Conservation (phyloP, 371 early-diverging fungal species). For the Entomophthora muscae region DNA sequence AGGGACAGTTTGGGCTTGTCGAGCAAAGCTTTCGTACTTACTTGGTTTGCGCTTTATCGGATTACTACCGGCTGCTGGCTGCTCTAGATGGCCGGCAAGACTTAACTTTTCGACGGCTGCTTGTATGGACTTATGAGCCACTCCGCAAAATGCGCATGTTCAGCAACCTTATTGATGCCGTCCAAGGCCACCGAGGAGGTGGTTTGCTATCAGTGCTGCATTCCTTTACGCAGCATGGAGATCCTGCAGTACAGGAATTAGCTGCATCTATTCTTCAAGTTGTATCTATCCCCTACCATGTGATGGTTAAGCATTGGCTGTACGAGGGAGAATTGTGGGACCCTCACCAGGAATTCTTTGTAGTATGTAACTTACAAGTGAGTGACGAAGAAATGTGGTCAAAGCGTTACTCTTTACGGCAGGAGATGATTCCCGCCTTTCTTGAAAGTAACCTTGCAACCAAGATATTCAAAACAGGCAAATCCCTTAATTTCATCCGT, state of each 20-base stretch:
- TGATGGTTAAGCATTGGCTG: constrained; percentile 83
- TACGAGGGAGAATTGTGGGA: constrained; percentile 88
- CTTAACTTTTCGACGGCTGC: constrained; percentile 60
- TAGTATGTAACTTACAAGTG: constrained; percentile 28
- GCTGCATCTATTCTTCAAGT: constrained; percentile 13
- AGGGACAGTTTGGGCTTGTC: background rate
- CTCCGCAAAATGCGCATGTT: constrained; percentile 51
- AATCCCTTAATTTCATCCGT: constrained; percentile 82
- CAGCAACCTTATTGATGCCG: constrained; percentile 37
- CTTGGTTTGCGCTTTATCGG: constrained; percentile 52
- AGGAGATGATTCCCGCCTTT: constrained; percentile 73
- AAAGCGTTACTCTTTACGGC: constrained; percentile 44
- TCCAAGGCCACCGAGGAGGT: constrained; percentile 55
- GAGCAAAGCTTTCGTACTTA: constrained; percentile 59
- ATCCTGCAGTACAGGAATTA: constrained; percentile 65
- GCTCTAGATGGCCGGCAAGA: constrained; percentile 59
- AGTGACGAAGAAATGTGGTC: constrained; percentile 64
- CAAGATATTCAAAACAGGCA: constrained; percentile 86
- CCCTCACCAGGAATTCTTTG: constrained; percentile 87
- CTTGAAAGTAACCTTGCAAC: constrained; percentile 52
- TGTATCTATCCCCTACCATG: constrained; percentile 72
- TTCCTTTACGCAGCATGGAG: constrained; percentile 72
- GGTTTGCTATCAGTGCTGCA: constrained; percentile 61
- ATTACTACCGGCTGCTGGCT: constrained; percentile 69
- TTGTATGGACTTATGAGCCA: constrained; percentile 74